These are phyloP conservation scores for Tricholoma terreum DNA, from an alignment of 768 basidiomycete genomes.

Conservation along the genomic window DNA sequence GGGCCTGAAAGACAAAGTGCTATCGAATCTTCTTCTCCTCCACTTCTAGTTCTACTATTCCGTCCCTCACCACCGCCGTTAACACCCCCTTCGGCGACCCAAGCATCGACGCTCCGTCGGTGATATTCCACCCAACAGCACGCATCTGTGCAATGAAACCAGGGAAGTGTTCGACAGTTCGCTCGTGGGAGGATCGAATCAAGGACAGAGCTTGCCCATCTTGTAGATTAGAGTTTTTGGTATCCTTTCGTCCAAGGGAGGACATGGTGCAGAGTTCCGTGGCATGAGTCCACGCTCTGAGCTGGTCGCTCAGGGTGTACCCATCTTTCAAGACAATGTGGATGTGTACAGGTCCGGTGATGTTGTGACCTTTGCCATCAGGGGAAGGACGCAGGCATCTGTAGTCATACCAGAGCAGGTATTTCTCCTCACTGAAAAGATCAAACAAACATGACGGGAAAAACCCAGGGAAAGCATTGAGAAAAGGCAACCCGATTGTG, in stretches of 20 bases:
- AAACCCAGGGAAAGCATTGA: slow-evolving; percentile 26
- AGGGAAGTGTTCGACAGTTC: slow-evolving; percentile 17
- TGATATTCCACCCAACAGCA: slow-evolving; percentile 38
- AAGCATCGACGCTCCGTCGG: slow-evolving; percentile 29
- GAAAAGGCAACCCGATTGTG: slow-evolving; percentile 48
- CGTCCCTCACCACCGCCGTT: slow-evolving; percentile 13
- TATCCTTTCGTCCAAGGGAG: slow-evolving; percentile 4
- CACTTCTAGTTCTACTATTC: neutral
- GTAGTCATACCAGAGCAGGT: slow-evolving; percentile 51
- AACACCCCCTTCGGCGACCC: slow-evolving; percentile 31
- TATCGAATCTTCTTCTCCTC: slow-evolving; percentile 22
- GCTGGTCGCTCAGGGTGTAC: slow-evolving; percentile 44
- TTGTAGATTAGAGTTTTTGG: neutral
- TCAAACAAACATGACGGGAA: slow-evolving; percentile 31
- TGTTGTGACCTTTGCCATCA: slow-evolving; percentile 5
- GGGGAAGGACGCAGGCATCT: slow-evolving; percentile 16
- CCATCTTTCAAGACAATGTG: slow-evolving; percentile 52
- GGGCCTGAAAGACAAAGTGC: slow-evolving; percentile 2
- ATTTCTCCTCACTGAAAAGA: slow-evolving; percentile 44
- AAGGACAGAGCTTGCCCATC: slow-evolving; percentile 12
- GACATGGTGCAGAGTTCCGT: slow-evolving; percentile 31
- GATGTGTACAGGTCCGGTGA: slow-evolving; percentile 25
- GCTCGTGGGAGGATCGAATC: slow-evolving; percentile 18
- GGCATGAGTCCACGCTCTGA: slow-evolving; percentile 55
- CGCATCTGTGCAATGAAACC: slow-evolving; percentile 24